Evolutionary conservation across 2,329 filamentous ascomycete species (phyloP), one percentile per base, ranked within the genome.

Genomic region (Lachnellula cervina): DNA sequence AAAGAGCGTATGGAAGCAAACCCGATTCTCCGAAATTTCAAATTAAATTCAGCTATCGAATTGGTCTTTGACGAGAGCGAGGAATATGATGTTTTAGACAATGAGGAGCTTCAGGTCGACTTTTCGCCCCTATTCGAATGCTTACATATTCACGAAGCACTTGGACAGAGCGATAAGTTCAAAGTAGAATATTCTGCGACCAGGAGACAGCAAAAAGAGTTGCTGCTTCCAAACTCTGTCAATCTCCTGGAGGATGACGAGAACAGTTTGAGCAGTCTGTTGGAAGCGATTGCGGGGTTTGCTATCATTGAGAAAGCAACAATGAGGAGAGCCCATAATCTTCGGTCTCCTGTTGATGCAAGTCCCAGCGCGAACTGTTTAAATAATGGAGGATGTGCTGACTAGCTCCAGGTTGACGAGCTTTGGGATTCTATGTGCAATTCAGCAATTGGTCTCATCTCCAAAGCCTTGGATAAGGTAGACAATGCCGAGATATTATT

Each of bases 361-460:
- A 72, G 82, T 68, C 14, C 5, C 5, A 16, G 16, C 19, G 45
- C 54, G 5, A 16, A 45, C 13, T 35, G 9, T 8, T 52, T 40
- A n/a, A 21, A 19, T 23, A 32, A 34, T 23, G 16, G 23, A 34
- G 23, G 16, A 13, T 25, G 14, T 38, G 38, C 61, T 68, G 38
- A 68, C 52, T 34, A 19, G n/a, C 23, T 54, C 23, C 59, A 92
- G 88, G 85, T 97, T n/a, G 94, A 99, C 68, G 94, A 97, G 72
- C 77, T 99, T 2, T 99, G 94, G 94, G 93, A 97, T 66, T 97
- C 92, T 0, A 94, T 97, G 89, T 97, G 93, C 68, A 89, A 92
- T 67, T 86, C 87, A 45, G 87, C 90, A 0, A 90, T 97, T 62
- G 81, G 80, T 8, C 77, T 97, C 48, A 95, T 96, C 59, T 86